A percentile compares a stretch with the other conserved stretches of the same genome.
Evolutionary conservation across 805 yeast species (phyloP).

Genomic region (Dipodascus geniculatus): DNA sequence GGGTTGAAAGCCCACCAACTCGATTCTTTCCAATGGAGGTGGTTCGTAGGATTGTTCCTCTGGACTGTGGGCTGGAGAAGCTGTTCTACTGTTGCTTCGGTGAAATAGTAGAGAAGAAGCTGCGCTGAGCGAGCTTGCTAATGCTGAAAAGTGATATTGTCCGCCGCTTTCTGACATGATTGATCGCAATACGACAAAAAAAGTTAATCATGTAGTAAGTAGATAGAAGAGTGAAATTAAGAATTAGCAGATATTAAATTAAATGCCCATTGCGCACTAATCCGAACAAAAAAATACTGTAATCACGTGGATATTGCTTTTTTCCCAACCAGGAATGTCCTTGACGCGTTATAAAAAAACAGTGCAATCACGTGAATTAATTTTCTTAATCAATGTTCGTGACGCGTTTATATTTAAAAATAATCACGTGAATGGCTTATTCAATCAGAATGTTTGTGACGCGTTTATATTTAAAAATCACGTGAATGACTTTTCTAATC

Average conservation of each 20-base stretch:
- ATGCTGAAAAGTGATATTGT: background rate
- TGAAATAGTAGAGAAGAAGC: background rate
- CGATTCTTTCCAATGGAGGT: conserved; percentile 14
- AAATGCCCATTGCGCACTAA: background rate
- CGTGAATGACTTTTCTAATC: too few relatives aligned
- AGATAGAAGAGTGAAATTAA: background rate
- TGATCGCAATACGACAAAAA: too few relatives aligned
- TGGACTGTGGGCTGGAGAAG: background rate
- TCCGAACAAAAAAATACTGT: too few relatives aligned
- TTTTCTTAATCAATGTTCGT: background rate
- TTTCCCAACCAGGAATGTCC: background rate
- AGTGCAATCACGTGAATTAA: background rate
- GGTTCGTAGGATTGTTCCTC: conserved; percentile 8
- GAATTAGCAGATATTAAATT: background rate
- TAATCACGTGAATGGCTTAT: too few relatives aligned
- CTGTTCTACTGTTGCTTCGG: background rate
- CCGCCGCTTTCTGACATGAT: background rate
- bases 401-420: background rate
- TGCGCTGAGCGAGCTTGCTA: background rate
- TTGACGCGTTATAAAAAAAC: background rate
- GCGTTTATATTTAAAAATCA: too few relatives aligned
- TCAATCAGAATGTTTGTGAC: too few relatives aligned
- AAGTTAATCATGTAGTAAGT: too few relatives aligned
- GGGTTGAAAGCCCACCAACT: conserved; percentile 46
- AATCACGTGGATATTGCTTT: background rate